phyloP scores from a whole-genome alignment of 225 moss, liverwort and hornwort genomes.

The Bryoerythrophyllum caledonicum region DNA sequence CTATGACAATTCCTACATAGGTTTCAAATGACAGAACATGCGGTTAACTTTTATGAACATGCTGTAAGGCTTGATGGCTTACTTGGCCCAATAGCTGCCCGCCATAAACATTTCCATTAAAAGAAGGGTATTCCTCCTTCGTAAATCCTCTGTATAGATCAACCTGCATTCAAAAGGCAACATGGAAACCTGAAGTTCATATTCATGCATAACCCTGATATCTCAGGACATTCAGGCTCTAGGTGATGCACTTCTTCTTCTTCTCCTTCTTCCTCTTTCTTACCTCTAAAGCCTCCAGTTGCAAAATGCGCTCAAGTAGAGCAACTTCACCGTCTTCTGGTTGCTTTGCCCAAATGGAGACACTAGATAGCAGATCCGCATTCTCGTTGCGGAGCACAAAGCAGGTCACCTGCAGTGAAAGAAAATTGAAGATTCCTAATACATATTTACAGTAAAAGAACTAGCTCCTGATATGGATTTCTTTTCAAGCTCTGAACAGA shows the following conservation, averaged over 20 bases:
- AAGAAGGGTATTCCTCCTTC: slow-evolving; percentile 48
- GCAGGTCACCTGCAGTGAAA: slow-evolving; percentile 50
- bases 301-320: slow-evolving; percentile 53
- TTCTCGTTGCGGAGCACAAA: slow-evolving; percentile 59
- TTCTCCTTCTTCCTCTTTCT: too few relatives aligned
- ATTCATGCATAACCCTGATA: too few relatives aligned
- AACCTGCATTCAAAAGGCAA: slow-evolving; percentile 44
- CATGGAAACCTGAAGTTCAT: slow-evolving; percentile 1
- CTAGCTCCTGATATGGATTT: neutral
- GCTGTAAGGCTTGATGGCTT: slow-evolving; percentile 18
- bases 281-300: slow-evolving; percentile 65
- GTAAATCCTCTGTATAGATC: slow-evolving; percentile 61
- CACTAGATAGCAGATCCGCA: slow-evolving; percentile 50
- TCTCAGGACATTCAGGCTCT: slow-evolving; percentile 12
- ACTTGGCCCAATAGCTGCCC: slow-evolving; percentile 65
- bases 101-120: slow-evolving; percentile 57
- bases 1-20: neutral
- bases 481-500: neutral
- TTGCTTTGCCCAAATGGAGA: slow-evolving; percentile 63
- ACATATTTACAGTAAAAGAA: neutral
- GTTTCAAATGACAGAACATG: neutral
- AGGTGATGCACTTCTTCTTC: neutral
- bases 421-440: neutral
- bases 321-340: slow-evolving; percentile 48
- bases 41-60: neutral